phyloP scores from a whole-genome alignment of 768 basidiomycete species.

The Wakefieldia striispora region DNA sequence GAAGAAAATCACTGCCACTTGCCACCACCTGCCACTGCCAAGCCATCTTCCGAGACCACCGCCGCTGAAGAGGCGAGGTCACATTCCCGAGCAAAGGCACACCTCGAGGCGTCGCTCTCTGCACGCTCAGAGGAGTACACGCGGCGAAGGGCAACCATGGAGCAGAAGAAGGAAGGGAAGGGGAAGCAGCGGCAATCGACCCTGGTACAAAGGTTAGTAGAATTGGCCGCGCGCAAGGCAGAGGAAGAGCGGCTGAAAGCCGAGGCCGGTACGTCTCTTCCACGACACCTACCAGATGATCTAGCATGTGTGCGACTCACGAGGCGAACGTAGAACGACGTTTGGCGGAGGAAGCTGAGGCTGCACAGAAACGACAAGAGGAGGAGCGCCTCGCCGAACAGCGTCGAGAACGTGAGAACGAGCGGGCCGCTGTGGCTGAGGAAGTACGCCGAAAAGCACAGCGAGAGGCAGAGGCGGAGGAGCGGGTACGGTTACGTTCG shows the following conservation, averaged over 20 bases:
- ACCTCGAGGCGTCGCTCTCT: conserved; percentile 51
- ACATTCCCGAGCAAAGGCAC: conserved; percentile 61
- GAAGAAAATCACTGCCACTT: not conserved
- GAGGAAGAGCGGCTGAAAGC: conserved; percentile 44
- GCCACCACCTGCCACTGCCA: not conserved
- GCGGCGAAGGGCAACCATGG: conserved; percentile 49
- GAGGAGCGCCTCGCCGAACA: conserved; percentile 53
- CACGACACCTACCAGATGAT: not conserved
- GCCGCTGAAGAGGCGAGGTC: conserved; percentile 58
- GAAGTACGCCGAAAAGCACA: conserved; percentile 56
- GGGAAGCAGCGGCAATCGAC: conserved; percentile 59
- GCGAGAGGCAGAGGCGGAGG: conserved; percentile 70
- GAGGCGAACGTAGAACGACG: conserved; percentile 34
- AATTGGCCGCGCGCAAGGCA: conserved; percentile 14
- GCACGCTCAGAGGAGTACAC: conserved; percentile 66
- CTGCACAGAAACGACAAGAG: conserved; percentile 54
- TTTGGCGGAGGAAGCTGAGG: conserved; percentile 57
- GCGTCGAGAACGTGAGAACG: conserved; percentile 54
- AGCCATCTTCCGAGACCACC: not conserved
- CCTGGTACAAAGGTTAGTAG: conserved; percentile 54
- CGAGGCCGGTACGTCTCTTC: conserved; percentile 49
- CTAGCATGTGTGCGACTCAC: conserved; percentile 4
- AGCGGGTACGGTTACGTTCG: conserved; percentile 38
- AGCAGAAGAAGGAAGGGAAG: conserved; percentile 78
- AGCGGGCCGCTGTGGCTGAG: conserved; percentile 53